Conservation (phyloP, 768 basidiomycete genomes). For the Serendipita sp. region DNA sequence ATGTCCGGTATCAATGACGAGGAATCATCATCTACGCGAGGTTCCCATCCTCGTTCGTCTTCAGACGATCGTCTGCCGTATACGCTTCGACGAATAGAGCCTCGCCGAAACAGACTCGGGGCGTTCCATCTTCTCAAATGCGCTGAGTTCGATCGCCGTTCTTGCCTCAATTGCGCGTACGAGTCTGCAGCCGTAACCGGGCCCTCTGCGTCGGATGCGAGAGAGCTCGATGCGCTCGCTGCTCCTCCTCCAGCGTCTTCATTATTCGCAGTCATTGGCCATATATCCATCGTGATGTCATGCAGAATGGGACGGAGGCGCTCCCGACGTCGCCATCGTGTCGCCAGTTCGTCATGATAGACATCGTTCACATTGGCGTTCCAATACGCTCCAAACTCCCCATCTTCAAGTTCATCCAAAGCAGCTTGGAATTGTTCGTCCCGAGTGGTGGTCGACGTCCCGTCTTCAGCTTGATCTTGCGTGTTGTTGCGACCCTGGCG, state of each 20-base stretch:
- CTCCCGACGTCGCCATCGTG: background rate
- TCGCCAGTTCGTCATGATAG: background rate
- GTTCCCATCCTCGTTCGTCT: too few relatives aligned
- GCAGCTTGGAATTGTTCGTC: background rate
- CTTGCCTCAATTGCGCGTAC: background rate
- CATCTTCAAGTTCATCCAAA: background rate
- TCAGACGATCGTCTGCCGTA: background rate
- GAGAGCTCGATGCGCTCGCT: background rate
- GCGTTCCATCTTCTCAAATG: background rate
- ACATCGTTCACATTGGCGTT: slow-evolving; percentile 1
- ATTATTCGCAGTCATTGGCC: background rate
- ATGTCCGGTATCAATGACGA: too few relatives aligned
- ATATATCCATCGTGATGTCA: background rate
- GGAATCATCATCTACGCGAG: too few relatives aligned
- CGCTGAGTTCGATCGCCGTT: background rate
- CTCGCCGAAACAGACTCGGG: background rate
- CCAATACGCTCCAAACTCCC: slow-evolving; percentile 7
- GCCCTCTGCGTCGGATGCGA: background rate
- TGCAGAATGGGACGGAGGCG: background rate
- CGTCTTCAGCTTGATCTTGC: background rate
- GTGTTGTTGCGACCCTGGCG: background rate
- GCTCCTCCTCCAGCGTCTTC: background rate
- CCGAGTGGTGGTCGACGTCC: background rate
- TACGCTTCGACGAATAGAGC: background rate
- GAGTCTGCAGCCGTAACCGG: background rate